Evolutionary conservation across 148 eudicot genomes (phyloP), one percentile per base, ranked within the genome.

Genomic region (Vaccinium darrowii): DNA sequence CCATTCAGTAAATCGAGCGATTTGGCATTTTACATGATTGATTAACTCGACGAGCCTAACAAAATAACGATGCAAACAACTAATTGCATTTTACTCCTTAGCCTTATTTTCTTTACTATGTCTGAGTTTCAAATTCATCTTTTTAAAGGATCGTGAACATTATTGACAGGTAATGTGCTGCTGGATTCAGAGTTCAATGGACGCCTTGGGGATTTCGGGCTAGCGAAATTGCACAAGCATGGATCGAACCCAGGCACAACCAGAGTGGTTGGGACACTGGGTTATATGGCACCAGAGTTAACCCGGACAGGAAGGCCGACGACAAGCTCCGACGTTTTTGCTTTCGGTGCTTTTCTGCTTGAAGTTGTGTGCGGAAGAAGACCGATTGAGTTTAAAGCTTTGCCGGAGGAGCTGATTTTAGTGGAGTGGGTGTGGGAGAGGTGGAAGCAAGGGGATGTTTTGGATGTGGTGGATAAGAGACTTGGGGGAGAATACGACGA

Each of bases 221-320:
- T 93, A 2, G 94, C 96, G 6, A 90, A 90, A 84, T 76, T 92
- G 23, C 89, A 90, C 76, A 92, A 92, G 19, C 96, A 93, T 49
- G 94, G 89, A 8, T 23, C 88, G 1, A 80, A 88, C 77, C 92
- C 93, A 2, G 75, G 74, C 30, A 92, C 96, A 2, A 92, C 96
- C 3, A 82, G 84, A 7, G 90, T 89, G 49, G 94, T 92, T 0
- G 96, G 96, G 12, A 93, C 96, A 1, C 72, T 92, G 63, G 96
- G 94, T 19, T 93, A 92, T 76, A 76, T 92, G 8, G 93, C 94
- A 0, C 94, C 95, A 7, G 94, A 92, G 82, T 84, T 85, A n/a
- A 57, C 91, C 1, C 82, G 87, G 56, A 92, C 91, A 2, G 92
- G 94, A 1, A 91, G 84, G 87, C 89, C 91, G 54, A 92, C 93